Conservation (phyloP, 2,329 filamentous ascomycete species). For the Ophiostoma piceae region DNA sequence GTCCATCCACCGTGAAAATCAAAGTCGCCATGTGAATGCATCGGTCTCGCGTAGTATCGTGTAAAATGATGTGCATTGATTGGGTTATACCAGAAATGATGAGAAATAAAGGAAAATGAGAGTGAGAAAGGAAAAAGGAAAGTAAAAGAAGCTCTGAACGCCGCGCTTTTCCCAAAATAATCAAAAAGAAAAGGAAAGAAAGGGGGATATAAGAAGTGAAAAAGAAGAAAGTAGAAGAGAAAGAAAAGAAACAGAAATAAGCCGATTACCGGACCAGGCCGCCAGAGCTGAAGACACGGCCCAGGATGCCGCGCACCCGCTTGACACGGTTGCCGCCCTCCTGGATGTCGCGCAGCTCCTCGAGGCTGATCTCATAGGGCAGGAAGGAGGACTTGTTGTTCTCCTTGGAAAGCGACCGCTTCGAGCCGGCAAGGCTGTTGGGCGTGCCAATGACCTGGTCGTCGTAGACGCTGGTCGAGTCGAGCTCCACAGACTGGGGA, state of each 20-base stretch:
- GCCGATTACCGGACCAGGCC: conserved; percentile 38
- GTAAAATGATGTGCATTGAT: not conserved
- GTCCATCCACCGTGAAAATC: conserved; percentile 1
- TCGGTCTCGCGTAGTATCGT: conserved; percentile 7
- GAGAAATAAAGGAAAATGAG: not conserved
- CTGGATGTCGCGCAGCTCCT: conserved; percentile 48
- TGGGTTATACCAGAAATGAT: conserved; percentile 10
- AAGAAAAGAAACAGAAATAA: not conserved
- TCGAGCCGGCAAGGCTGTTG: conserved; percentile 25
- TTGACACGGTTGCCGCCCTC: conserved; percentile 45
- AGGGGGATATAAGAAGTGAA: conserved; percentile 19
- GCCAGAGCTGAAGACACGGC: conserved; percentile 45
- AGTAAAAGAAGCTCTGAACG: conserved; percentile 16
- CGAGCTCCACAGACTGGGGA: conserved; percentile 41
- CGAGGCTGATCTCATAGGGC: conserved; percentile 52
- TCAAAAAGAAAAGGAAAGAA: conserved; percentile 9
- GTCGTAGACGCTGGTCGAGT: conserved; percentile 41
- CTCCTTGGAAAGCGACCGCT: conserved; percentile 22
- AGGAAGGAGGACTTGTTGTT: conserved; percentile 34
- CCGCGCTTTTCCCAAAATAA: conserved; percentile 24
- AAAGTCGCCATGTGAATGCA: conserved; percentile 10
- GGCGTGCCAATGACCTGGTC: conserved; percentile 37
- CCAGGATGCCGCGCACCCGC: conserved; percentile 48
- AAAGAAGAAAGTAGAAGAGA: not conserved
- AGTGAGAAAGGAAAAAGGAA: conserved; percentile 11